phyloP scores from a whole-genome alignment of 495 filamentous ascomycete genomes.

The Terfezia boudieri region DNA sequence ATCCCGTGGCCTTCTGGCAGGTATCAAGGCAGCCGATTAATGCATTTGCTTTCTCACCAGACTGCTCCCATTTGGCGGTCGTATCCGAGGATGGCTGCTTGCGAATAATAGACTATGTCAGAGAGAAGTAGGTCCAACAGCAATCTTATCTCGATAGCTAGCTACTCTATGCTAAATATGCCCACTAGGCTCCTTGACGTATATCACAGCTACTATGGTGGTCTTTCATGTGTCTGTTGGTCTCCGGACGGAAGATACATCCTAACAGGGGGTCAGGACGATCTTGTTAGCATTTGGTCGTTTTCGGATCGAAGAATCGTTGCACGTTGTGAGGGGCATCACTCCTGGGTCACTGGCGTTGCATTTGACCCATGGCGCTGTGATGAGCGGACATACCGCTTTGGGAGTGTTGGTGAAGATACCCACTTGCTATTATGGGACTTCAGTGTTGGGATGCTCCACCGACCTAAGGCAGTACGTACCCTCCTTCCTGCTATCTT shows the following conservation, averaged over 20 bases:
- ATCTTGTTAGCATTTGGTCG: conserved; percentile 85
- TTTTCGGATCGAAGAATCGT: conserved; percentile 63
- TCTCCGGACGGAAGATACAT: conserved; percentile 94
- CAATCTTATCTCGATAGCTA: not conserved
- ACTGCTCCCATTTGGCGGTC: conserved; percentile 65
- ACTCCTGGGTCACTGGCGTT: conserved; percentile 83
- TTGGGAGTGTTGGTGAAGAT: conserved; percentile 90
- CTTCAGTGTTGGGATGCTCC: conserved; percentile 89
- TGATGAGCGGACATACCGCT: conserved; percentile 80
- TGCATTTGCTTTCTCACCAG: conserved; percentile 72
- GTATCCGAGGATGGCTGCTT: conserved; percentile 82
- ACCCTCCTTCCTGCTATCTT: not conserved
- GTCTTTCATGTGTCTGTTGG: conserved; percentile 82
- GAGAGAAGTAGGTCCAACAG: conserved; percentile 47
- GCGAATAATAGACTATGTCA: conserved; percentile 72
- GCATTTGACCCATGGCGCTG: conserved; percentile 93
- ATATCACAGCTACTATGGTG: conserved; percentile 81
- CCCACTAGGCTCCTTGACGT: conserved; percentile 48
- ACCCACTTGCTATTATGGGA: conserved; percentile 83
- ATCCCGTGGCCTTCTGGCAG: conserved; percentile 81
- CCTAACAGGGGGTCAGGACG: conserved; percentile 85
- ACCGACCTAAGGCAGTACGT: conserved; percentile 61
- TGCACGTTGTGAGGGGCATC: conserved; percentile 80
- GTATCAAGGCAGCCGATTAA: conserved; percentile 74
- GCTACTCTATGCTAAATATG: not conserved